Evolutionary conservation across 768 basidiomycete genomes (phyloP), one percentile per base, ranked within the genome.

Genomic region (Rhodotorula paludigena): DNA sequence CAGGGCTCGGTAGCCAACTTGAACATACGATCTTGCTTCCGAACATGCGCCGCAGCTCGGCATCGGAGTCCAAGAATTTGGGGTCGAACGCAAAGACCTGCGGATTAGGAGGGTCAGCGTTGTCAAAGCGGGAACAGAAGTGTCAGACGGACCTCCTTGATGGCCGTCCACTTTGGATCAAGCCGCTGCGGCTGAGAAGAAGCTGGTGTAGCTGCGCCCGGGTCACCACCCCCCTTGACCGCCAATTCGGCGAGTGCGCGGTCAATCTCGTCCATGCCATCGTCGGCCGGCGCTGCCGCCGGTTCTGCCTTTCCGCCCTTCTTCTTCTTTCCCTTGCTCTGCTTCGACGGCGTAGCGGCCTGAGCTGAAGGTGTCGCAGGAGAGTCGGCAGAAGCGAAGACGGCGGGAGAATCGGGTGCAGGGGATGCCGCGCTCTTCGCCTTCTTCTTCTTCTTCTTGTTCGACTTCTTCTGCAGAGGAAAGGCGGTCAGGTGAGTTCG

Each of bases 41-140:
- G 76, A 99, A 99, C 82, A 97, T 94, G 70, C 86, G 87, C 62
- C 89, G 86, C 79, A 98, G 84, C 76, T 99, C 96, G 1, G 88
- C 87, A 66, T 94, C 92, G 18, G 86, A 82, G 69, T 98, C 92
- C 23, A 99, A 85, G 73, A 90, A 83, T 47, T 87, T 81, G 2
- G 87, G 81, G 1, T 89, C 90, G n/a, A 94, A 86, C 0, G 89
- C 81, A 28, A 94, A 82, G 2, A 96, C 84, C 54, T 74, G 72
- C 33, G 79, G 41, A 6, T 35, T 25, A 5, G 32, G 8, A 20
- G 16, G 4, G 35, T 44, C 16, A 60, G 36, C 16, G 33, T 25
- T 5, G 2, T 5, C 47, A 33, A 33, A 28, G 28, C 14, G 32
- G 52, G 42, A 10, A 6, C 51, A 51, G 62, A 32, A 32, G 51